Conservation (phyloP, 768 basidiomycete species). For the Podaxis sp. region DNA sequence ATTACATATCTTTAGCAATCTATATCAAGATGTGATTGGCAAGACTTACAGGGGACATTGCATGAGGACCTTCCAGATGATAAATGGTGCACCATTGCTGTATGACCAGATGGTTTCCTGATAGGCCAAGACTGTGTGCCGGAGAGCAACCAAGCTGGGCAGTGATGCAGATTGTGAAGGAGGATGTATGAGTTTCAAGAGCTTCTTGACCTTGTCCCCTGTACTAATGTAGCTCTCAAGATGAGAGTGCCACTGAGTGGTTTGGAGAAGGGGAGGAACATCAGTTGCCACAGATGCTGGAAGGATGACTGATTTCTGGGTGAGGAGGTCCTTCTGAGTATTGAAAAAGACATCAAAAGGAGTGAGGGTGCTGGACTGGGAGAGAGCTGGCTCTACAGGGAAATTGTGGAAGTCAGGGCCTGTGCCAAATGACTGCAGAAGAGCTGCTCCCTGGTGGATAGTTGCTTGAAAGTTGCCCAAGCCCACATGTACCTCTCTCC, state of each 20-base stretch:
- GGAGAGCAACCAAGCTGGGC: neutral
- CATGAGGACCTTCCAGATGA: neutral
- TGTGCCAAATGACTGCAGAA: neutral
- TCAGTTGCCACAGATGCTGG: neutral
- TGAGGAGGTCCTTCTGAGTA: neutral
- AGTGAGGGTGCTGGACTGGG: neutral
- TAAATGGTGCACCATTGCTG: neutral
- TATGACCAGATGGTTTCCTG: neutral
- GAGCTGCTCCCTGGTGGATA: neutral
- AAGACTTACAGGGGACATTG: neutral
- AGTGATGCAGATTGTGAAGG: neutral
- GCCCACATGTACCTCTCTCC: neutral
- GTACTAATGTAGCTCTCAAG: neutral
- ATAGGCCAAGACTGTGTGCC: neutral
- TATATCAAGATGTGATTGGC: neutral
- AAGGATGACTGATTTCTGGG: neutral
- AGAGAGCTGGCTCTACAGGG: neutral
- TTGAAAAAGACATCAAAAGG: neutral
- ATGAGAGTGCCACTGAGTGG: neutral
- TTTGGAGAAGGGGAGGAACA: neutral
- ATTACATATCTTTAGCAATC: neutral
- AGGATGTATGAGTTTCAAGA: neutral
- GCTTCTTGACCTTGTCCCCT: neutral
- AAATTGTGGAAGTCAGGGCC: neutral
- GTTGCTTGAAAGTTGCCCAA: neutral